Evolutionary conservation across 768 basidiomycete species (phyloP).

Genomic region (Macrolepiota dolichaula): DNA sequence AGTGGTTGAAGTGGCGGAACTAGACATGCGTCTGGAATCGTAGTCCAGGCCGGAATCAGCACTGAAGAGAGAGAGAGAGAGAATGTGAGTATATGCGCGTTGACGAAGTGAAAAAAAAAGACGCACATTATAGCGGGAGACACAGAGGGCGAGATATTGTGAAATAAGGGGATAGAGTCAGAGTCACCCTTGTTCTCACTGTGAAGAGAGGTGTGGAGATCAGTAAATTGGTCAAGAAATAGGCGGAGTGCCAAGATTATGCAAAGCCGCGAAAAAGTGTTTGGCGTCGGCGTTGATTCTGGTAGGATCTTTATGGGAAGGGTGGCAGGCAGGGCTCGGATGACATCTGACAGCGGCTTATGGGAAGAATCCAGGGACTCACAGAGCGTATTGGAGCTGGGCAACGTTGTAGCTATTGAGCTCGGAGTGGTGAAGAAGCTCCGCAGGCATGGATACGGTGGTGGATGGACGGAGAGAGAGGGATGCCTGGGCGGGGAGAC

Average conservation of each 20-base stretch:
- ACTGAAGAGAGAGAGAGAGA: constrained; percentile 23
- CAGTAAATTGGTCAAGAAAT: constrained; percentile 14
- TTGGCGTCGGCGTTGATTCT: constrained; percentile 2
- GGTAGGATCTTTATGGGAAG: constrained; percentile 15
- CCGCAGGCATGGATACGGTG: constrained; percentile 53
- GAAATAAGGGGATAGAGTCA: constrained; percentile 37
- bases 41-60: constrained; percentile 53
- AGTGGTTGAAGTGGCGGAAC: constrained; percentile 64
- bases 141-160: constrained; percentile 44
- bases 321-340: constrained; percentile 20
- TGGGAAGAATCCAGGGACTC: constrained; percentile 26
- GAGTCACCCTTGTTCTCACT: constrained; percentile 20
- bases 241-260: constrained; percentile 4
- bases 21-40: constrained; percentile 71
- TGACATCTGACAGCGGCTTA: constrained; percentile 27
- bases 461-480: constrained; percentile 1
- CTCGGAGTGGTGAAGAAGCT: constrained; percentile 34
- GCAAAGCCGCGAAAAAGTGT: constrained; percentile 17
- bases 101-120: constrained; percentile 11
- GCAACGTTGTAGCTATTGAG: constrained; percentile 61
- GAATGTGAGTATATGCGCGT: background rate
- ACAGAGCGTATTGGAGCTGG: constrained; percentile 62
- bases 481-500: constrained; percentile 7
- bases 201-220: constrained; percentile 21
- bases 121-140: constrained; percentile 46